Conservation (phyloP, 1,284 basidiomycete species). For the Sporisorium exsertum region DNA sequence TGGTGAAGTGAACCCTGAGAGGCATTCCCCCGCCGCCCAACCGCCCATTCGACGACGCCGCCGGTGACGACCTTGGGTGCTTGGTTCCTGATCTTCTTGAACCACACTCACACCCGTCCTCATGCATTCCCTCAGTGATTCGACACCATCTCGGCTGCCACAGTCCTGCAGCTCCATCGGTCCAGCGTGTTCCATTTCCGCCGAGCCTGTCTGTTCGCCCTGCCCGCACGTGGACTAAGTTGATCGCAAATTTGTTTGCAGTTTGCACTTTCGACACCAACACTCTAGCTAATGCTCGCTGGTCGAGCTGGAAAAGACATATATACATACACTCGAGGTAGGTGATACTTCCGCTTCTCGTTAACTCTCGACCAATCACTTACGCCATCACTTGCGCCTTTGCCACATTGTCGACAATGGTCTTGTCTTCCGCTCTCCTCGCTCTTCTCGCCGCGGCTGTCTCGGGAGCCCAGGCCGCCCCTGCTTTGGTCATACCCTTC, state of each 20-base stretch:
- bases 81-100: not conserved
- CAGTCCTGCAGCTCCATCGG: not conserved
- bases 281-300: not conserved
- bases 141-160: not conserved
- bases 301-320: not conserved
- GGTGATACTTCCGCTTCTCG: not conserved
- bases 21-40: too few species aligned
- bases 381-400: not conserved
- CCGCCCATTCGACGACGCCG: too few species aligned
- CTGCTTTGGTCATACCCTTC: conserved; percentile 20
- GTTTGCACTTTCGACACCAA: not conserved
- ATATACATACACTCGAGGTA: not conserved
- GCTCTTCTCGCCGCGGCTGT: conserved; percentile 24
- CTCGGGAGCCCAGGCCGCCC: conserved; percentile 29
- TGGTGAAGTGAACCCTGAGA: not conserved
- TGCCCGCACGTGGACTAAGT: not conserved
- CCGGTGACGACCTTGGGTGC: not conserved
- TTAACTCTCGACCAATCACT: not conserved
- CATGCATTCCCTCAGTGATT: not conserved
- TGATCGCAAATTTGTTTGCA: not conserved
- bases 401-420: conserved; percentile 5
- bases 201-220: not conserved
- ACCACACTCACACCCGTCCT: not conserved
- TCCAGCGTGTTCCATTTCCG: not conserved
- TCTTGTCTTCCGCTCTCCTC: conserved; percentile 25